A percentile compares a stretch with the other conserved stretches of the same genome.
phyloP scores from a whole-genome alignment of 768 basidiomycete genomes.

The Termitomyces sp. region DNA sequence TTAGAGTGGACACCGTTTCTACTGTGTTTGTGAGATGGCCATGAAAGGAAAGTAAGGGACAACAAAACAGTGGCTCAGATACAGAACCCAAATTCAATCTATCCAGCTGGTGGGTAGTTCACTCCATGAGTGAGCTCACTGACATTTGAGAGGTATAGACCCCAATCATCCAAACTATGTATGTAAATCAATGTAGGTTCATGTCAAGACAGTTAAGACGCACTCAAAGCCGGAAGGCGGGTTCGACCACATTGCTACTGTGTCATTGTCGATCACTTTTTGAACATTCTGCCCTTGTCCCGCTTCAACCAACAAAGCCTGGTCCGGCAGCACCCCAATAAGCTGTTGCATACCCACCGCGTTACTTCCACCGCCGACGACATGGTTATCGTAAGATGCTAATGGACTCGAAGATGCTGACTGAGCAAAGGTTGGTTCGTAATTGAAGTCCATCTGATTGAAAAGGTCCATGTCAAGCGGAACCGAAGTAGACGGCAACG shows the following conservation, averaged over 20 bases:
- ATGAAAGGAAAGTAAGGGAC: background rate
- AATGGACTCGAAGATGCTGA: background rate
- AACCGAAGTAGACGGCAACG: conserved; percentile 5
- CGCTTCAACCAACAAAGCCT: background rate
- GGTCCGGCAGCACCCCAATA: background rate
- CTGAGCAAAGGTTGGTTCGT: background rate
- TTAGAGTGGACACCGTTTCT: background rate
- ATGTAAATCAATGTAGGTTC: background rate
- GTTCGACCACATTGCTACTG: conserved; percentile 64
- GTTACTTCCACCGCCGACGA: background rate
- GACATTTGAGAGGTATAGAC: conserved; percentile 35
- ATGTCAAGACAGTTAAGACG: conserved; percentile 19
- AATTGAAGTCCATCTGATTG: conserved; percentile 17
- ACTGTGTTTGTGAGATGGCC: background rate
- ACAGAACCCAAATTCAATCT: background rate
- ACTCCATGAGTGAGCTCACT: conserved; percentile 31
- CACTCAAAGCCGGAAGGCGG: conserved; percentile 66
- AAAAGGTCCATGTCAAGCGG: conserved; percentile 21
- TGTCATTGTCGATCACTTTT: conserved; percentile 38
- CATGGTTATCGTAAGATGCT: background rate
- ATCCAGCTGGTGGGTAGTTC: conserved; percentile 4
- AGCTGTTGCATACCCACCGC: conserved; percentile 1
- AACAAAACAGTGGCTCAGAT: background rate
- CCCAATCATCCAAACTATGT: conserved; percentile 41
- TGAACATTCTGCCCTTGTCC: conserved; percentile 9